Conservation (phyloP, 2,329 filamentous ascomycete species). For the Bisporella sp. region DNA sequence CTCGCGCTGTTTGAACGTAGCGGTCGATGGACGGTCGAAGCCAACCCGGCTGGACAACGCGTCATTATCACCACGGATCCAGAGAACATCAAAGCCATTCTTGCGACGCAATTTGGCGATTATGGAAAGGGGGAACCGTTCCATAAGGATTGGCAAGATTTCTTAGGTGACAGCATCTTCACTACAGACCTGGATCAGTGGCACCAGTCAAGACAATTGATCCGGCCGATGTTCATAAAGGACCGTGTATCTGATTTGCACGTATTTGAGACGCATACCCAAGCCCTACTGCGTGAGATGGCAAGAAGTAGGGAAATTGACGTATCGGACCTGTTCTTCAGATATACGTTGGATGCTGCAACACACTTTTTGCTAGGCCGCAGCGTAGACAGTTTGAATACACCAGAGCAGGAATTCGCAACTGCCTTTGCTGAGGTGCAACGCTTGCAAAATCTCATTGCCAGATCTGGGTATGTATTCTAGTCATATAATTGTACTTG, state of each 20-base stretch:
- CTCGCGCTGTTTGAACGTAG: slow-evolving; percentile 38
- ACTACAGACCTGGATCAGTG: slow-evolving; percentile 73
- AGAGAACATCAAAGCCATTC: slow-evolving; percentile 84
- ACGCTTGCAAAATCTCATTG: slow-evolving; percentile 60
- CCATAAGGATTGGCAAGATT: slow-evolving; percentile 67
- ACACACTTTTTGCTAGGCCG: slow-evolving; percentile 82
- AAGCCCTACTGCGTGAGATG: slow-evolving; percentile 64
- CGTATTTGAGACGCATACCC: slow-evolving; percentile 72
- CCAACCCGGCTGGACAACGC: slow-evolving; percentile 19
- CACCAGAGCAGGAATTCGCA: slow-evolving; percentile 62
- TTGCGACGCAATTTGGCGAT: slow-evolving; percentile 81
- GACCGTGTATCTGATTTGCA: slow-evolving; percentile 78
- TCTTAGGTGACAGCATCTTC: slow-evolving; percentile 71
- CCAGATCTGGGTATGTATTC: slow-evolving; percentile 49
- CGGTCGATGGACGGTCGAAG: slow-evolving; percentile 52
- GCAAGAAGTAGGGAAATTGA: slow-evolving; percentile 55
- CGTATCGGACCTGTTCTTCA: slow-evolving; percentile 71
- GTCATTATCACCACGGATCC: slow-evolving; percentile 69
- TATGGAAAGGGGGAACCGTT: slow-evolving; percentile 78
- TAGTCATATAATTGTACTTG: not conserved
- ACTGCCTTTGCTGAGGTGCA: slow-evolving; percentile 77
- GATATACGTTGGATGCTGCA: slow-evolving; percentile 77
- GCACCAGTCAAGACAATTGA: slow-evolving; percentile 74
- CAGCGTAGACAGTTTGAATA: slow-evolving; percentile 54
- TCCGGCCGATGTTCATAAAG: slow-evolving; percentile 81